These are phyloP conservation scores for Aureobasidium uvarum DNA, from an alignment of 2,329 filamentous ascomycete species.

Conservation along the genomic window DNA sequence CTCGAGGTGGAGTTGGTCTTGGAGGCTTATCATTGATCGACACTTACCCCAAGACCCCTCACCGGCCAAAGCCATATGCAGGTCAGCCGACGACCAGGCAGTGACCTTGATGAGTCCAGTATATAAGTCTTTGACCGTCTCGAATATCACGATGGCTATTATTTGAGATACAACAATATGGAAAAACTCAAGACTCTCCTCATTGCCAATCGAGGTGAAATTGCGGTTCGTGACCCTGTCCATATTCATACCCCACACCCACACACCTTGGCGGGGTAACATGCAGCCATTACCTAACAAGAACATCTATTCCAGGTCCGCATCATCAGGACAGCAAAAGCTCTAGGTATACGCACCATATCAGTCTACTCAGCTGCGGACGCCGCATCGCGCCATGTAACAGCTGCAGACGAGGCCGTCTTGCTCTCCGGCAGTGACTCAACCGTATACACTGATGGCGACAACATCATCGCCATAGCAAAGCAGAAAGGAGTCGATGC, in stretches of 20 bases:
- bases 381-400: slow-evolving; percentile 55
- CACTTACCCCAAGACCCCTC: slow-evolving; percentile 21
- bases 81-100: background rate
- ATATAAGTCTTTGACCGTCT: background rate
- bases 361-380: slow-evolving; percentile 60
- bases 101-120: background rate
- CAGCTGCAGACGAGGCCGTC: slow-evolving; percentile 54
- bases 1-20: background rate
- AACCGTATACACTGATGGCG: slow-evolving; percentile 52
- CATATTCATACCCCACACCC: background rate
- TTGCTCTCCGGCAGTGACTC: slow-evolving; percentile 50
- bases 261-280: background rate
- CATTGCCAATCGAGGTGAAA: slow-evolving; percentile 55
- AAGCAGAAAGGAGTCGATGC: slow-evolving; percentile 52
- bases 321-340: slow-evolving; percentile 53
- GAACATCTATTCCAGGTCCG: slow-evolving; percentile 39
- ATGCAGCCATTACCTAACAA: slow-evolving; percentile 19
- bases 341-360: slow-evolving; percentile 52
- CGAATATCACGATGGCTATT: background rate
- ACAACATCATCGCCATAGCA: slow-evolving; percentile 53
- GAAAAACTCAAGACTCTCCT: slow-evolving; percentile 53
- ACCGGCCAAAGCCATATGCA: background rate
- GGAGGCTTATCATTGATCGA: slow-evolving; percentile 22
- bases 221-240: slow-evolving; percentile 24
- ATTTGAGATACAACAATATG: slow-evolving; percentile 34